Percentiles rank a stretch among this genome's conserved stretches.
phyloP scores from a whole-genome alignment of 2,329 filamentous ascomycete genomes.

The Cylindrodendrum hubeiense region DNA sequence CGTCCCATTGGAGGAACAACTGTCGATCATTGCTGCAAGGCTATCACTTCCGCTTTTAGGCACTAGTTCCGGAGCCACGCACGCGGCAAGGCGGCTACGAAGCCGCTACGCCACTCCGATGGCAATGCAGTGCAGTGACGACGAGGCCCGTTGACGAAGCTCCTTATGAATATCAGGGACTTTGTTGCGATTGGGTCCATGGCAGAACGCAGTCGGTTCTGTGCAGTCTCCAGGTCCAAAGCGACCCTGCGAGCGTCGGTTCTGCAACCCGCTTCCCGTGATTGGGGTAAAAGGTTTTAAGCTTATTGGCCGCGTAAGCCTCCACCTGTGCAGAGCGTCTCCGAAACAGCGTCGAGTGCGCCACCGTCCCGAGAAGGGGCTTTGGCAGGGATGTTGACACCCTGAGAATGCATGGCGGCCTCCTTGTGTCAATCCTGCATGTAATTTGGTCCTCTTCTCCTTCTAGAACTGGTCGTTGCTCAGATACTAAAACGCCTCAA shows the following conservation, averaged over 20 bases:
- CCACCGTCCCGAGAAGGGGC: not conserved
- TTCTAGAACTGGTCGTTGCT: not conserved
- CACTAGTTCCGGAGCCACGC: not conserved
- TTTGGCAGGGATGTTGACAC: not conserved
- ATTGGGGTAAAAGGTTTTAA: not conserved
- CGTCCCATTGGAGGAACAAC: constrained; percentile 5
- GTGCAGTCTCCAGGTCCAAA: not conserved
- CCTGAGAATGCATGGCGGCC: not conserved
- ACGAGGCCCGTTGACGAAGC: not conserved
- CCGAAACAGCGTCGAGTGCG: not conserved
- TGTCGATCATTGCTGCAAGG: not conserved
- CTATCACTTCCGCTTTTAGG: not conserved
- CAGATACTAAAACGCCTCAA: not conserved
- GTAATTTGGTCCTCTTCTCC: not conserved
- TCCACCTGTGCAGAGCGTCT: not conserved
- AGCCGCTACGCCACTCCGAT: constrained; percentile 1
- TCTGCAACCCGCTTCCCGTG: not conserved
- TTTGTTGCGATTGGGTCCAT: not conserved
- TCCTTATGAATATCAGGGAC: not conserved
- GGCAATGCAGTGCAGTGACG: not conserved
- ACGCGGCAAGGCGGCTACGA: not conserved
- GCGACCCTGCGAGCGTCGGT: not conserved
- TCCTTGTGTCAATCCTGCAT: not conserved
- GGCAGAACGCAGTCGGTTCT: not conserved
- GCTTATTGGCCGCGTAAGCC: constrained; percentile 7